Evolutionary conservation across 108 stramenopile genomes (phyloP).

Genomic region (Fistulifera pelliculosa): DNA sequence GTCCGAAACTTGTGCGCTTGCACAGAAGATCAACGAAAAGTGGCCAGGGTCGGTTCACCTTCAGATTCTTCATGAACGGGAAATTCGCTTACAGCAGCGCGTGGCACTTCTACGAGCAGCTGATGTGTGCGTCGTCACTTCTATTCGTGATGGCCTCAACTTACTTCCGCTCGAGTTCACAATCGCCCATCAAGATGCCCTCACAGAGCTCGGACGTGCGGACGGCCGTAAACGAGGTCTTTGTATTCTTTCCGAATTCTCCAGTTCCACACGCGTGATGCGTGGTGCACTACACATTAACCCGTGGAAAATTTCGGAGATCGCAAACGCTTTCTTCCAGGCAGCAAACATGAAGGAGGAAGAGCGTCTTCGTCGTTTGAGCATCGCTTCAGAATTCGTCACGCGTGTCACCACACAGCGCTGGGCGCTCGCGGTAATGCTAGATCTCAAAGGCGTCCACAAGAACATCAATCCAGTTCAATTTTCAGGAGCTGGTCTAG

Average conservation of each 20-base stretch:
- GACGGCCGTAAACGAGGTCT: constrained; percentile 85
- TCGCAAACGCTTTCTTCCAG: constrained; percentile 66
- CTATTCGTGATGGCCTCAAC: constrained; percentile 95
- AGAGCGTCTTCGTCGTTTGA: constrained; percentile 69
- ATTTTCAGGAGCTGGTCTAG: constrained; percentile 86
- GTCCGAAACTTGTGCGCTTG: constrained; percentile 73
- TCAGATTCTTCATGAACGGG: constrained; percentile 70
- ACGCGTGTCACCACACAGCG: constrained; percentile 87
- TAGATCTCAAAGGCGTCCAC: constrained; percentile 82
- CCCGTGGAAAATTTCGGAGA: constrained; percentile 87
- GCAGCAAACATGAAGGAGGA: constrained; percentile 74
- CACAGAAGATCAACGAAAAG: constrained; percentile 66
- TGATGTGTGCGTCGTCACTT: constrained; percentile 86
- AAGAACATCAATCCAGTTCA: constrained; percentile 64
- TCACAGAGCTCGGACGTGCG: constrained; percentile 52
- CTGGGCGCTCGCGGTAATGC: constrained; percentile 86
- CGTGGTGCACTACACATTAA: constrained; percentile 89
- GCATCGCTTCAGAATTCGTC: constrained; percentile 83
- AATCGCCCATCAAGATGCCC: constrained; percentile 90
- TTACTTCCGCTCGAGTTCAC: constrained; percentile 93
- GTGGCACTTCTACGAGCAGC: constrained; percentile 76
- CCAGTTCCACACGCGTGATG: constrained; percentile 93
- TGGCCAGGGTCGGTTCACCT: constrained; percentile 87
- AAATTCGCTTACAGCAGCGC: constrained; percentile 74
- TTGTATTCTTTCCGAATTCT: constrained; percentile 78